Evolutionary conservation across 129 eudicot genomes (phyloP), one percentile per base, ranked within the genome.

Genomic region (Heracleum sosnowskyi): DNA sequence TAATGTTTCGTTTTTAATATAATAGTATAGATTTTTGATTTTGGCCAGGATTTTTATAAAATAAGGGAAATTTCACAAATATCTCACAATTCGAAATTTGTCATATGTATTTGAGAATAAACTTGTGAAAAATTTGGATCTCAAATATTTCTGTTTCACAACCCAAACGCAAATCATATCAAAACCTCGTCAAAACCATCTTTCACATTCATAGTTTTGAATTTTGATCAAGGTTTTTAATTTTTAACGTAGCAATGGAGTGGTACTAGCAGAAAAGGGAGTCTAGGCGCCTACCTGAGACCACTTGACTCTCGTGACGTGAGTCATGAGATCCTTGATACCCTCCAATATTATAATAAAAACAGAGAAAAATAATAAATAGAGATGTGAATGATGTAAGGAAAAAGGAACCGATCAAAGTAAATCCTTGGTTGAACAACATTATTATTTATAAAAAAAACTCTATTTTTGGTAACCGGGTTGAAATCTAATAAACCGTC

Each of bases 261-360:
- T 31, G 36, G 70, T 11, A 29, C 28, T 29, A 63, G 70, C 20
- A 63, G 12, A 62, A 62, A 0, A 10, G 70, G 33, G 70, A 55
- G 63, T 2, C n/a, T 55, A 41, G 60, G 60, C 24, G 60, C 60
- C 60, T 55, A 7, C 13, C 4, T 55, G 64, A 55, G 64, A n/a
- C 66, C 66, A 57, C 66, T n/a, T n/a, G 66, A 57, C 33, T n/a
- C 66, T 57, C 66, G 33, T 57, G 33, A 57, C 66, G 33, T 57
- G 33, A 57, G 12, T n/a, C 28, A 1, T 57, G 31, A 57, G 31
- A 57, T 24, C 66, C 33, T 57, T n/a, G 12, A 51, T 5, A 5
- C 1, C n/a, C 28, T 2, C 26, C 9, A 51, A 51, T 51, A 51
- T 51, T 7, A 4, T 49, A 20, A 18, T 4, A 4, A 0, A 4